phyloP scores from a whole-genome alignment of 1,139 yeast species.

The Candida glucosophila region DNA sequence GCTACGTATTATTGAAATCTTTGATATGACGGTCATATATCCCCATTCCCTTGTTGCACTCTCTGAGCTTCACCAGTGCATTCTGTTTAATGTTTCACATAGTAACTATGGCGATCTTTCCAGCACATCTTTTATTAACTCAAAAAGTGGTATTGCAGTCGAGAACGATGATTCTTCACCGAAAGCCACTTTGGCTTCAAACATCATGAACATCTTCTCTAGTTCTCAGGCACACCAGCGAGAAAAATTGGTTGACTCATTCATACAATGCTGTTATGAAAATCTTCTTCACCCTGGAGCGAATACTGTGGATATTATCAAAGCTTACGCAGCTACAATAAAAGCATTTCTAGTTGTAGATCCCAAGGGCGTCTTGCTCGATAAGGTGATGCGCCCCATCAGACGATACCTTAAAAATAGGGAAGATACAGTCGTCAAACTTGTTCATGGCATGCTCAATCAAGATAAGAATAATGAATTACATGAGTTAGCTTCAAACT shows the following conservation, averaged over 20 bases:
- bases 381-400: conserved; percentile 69
- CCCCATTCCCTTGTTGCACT: conserved; percentile 57
- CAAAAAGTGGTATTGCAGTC: conserved; percentile 2
- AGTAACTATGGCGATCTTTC: conserved; percentile 1
- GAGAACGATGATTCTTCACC: conserved; percentile 5
- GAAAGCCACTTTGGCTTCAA: conserved; percentile 2
- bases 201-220: conserved; percentile 11
- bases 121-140: conserved; percentile 1
- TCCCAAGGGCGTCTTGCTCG: conserved; percentile 78
- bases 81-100: conserved; percentile 16
- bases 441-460: conserved; percentile 67
- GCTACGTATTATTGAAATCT: conserved; percentile 56
- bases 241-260: conserved; percentile 44
- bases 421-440: conserved; percentile 59
- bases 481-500: conserved; percentile 45
- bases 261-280: conserved; percentile 41
- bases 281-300: conserved; percentile 73
- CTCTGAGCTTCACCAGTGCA: conserved; percentile 50
- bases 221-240: conserved; percentile 33
- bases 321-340: conserved; percentile 64
- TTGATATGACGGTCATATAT: conserved; percentile 48
- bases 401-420: conserved; percentile 59
- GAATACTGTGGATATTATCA: conserved; percentile 66
- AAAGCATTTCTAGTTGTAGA: conserved; percentile 70
- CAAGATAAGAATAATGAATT: conserved; percentile 32